Base-by-base conservation (phyloP, 202 grass and related monocot genomes). In the Setaria viridis region DNA sequence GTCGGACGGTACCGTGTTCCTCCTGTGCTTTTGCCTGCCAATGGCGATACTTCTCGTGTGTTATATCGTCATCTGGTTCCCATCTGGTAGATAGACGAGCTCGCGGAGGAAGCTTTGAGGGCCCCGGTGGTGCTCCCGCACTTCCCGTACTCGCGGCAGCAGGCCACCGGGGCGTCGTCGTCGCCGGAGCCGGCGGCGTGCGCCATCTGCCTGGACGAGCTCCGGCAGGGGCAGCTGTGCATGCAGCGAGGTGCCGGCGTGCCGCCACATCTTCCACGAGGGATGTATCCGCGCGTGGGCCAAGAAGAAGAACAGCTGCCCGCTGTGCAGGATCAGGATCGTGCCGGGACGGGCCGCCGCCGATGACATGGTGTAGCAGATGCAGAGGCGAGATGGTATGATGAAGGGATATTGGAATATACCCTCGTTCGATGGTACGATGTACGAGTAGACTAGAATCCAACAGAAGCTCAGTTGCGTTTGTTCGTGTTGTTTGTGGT, bases 171-270 rank as follows among this genome's bases (percentile, higher is more conserved):
- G 32, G 21, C 29, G 49, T 49, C 10, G 9, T 5, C 53, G 62
- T 55, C 84, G 50, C 13, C 53, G 60, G 39, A 54, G 51, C 51
- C 51, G 51, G 4, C 2, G 55, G 19, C 29, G 19, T 88, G 80
- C 67, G 67, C 37, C 4, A 84, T 88, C 35, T 88, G 86, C 37
- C 57, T 88, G 9, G 87, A 79, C 5, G 3, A 8, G 39, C 30
- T 88, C 42, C 10, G 68, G 42, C 68, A 12, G 21, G 68, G 42
- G 49, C 9, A 16, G 39, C 32, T 47, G 9, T 73, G 86, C 67
- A 58, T 73, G 86, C 67, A 58, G 86, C 48, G 19, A 88, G 86
- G 67, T 79, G 12, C 57, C 67, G 4, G 15, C 37, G 74, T 88
- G 81, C 86, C 58, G 41, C 1, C 81, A 88, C 60, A 0, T 80